phyloP scores from a whole-genome alignment of 2,329 filamentous ascomycete genomes.

The Aspergillus intermedius region DNA sequence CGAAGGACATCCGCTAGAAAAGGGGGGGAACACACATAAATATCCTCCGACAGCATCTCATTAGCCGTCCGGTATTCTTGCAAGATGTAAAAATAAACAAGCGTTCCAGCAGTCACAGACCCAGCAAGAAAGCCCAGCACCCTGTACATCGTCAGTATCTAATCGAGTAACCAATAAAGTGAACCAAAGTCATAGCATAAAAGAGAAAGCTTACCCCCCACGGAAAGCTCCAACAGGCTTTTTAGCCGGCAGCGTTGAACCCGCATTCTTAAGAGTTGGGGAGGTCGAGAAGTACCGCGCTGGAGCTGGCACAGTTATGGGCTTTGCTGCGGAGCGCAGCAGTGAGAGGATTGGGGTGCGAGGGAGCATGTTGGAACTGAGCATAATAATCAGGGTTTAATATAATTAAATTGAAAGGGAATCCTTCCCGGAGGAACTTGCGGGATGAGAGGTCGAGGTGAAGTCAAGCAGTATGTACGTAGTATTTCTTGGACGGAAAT shows the following conservation, averaged over 20 bases:
- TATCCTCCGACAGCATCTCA: constrained; percentile 88
- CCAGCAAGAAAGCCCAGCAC: constrained; percentile 89
- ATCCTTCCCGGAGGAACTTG: too few relatives aligned
- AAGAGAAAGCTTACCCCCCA: constrained; percentile 54
- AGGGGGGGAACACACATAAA: constrained; percentile 64
- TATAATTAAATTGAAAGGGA: constrained; percentile 5
- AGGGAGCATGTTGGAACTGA: neutral
- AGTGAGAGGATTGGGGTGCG: constrained; percentile 12
- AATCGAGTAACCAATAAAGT: neutral
- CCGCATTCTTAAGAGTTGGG: constrained; percentile 27
- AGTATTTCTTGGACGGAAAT: neutral
- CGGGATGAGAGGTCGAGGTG: neutral
- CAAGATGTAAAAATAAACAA: constrained; percentile 86
- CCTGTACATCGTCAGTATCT: constrained; percentile 41
- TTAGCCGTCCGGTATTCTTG: constrained; percentile 92
- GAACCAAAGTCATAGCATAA: neutral
- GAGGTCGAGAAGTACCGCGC: constrained; percentile 33
- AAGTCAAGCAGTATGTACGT: neutral
- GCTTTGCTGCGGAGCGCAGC: constrained; percentile 9
- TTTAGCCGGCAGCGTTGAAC: constrained; percentile 45
- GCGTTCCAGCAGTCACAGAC: constrained; percentile 67
- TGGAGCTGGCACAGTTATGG: constrained; percentile 18
- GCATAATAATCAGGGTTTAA: neutral
- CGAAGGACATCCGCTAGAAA: neutral
- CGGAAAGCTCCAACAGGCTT: constrained; percentile 66